phyloP scores from a whole-genome alignment of 208 protist species.

The Phytomonas sp. region DNA sequence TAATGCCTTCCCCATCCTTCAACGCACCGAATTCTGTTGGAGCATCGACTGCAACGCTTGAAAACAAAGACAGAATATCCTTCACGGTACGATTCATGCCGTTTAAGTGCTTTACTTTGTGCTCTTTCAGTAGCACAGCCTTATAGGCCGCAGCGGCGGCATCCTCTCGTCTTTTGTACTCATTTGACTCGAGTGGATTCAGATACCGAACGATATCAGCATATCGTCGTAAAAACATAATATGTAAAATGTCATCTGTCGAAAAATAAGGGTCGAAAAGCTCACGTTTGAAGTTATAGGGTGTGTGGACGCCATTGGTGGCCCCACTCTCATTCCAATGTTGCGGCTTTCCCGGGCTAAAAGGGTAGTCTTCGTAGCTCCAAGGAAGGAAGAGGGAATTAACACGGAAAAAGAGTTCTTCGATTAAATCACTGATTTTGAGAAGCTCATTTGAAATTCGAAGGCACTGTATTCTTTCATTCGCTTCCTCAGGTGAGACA shows the following conservation, averaged over 20 bases:
- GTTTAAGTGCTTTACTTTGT: neutral
- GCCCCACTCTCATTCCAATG: neutral
- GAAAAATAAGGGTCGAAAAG: neutral
- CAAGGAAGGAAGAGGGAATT: neutral
- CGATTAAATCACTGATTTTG: neutral
- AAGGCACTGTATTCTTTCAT: neutral
- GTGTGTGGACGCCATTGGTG: neutral
- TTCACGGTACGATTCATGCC: neutral
- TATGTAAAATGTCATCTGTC: neutral
- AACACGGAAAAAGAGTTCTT: neutral
- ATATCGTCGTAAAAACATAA: neutral
- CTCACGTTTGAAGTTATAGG: neutral
- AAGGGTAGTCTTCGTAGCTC: neutral
- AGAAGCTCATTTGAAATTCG: neutral
- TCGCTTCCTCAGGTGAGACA: neutral
- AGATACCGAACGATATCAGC: neutral
- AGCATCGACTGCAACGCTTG: neutral
- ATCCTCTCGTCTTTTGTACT: constrained; percentile 5
- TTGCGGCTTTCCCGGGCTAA: neutral
- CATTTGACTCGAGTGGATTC: neutral
- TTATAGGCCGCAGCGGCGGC: neutral
- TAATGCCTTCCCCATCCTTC: neutral
- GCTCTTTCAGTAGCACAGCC: neutral
- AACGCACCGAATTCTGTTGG: neutral
- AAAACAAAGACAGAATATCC: neutral